Base-by-base conservation (phyloP, 345 rosid species). In the Arabidopsis arenosa region DNA sequence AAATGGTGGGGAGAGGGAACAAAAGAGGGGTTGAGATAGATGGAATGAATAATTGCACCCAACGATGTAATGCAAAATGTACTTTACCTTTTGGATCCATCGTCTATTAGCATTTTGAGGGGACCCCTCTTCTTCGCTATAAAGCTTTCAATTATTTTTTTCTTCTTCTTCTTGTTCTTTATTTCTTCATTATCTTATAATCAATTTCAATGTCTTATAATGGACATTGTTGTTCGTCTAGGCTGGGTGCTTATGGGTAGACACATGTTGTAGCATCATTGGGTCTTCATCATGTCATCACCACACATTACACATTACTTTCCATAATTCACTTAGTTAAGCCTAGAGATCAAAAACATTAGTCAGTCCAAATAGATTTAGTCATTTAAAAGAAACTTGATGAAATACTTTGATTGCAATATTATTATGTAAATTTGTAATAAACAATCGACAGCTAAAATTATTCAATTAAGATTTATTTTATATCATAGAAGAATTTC, bases 31-130 rank as follows among this genome's bases (percentile, higher is more conserved):
- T 67, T 60, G 54, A 75, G 90, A 85, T 84, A 74, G 81, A 86
- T 79, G 89, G 88, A 78, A 86, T 83, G 87, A 91, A 87, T 92
- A 86, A 90, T 94, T 92, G 95, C 89, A 84, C 77, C 89, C 80
- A 78, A 68, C 72, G 78, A 72, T 78, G 54, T 57, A 39, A 70
- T 48, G 73, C 51, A 66, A 66, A 58, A 71, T 71, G 86, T 88
- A 88, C 86, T 85, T 84, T 60, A 83, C 80, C 90, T 89, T 89
- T 87, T 79, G 85, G 86, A 85, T 85, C 79, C 86, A 87, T 92
- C 86, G 82, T 77, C 77, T 78, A 78, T 48, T 66, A 49, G 81
- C 63, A 78, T 78, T 78, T 72, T 72, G 53, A 72, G 77, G 85
- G 91, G 86, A 66, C 87, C 88, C 77, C 51, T 68, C 72, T 60